Base-by-base conservation (phyloP, 2,329 filamentous ascomycete species). In the Kalaharituber pfeilii region DNA sequence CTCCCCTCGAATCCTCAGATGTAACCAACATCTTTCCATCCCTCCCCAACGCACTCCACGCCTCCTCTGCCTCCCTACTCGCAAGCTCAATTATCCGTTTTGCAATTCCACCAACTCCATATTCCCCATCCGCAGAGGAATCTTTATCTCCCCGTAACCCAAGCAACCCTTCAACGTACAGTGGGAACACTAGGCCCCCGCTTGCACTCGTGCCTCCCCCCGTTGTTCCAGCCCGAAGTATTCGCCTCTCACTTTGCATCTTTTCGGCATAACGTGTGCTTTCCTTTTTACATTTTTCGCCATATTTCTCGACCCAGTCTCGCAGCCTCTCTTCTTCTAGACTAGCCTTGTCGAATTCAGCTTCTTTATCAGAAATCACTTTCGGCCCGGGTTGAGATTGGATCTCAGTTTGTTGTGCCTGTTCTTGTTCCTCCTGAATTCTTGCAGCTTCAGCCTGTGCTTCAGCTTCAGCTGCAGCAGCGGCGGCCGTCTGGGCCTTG, bases 301-400 rank as follows among this genome's bases (percentile, higher is more conserved):
- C 81, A 68, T 89, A 72, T 65, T 87, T 91, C 59, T 96, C 89
- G 63, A 94, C 86, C n/a, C 86, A 83, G 63, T 87, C 82, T 66
- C 95, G 86, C 15, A 96, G 76, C 64, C 94, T 86, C 59, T 73
- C 80, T 66, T 95, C 91, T 51, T 27, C 57, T 49, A 54, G 57
- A 18, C 57, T 51, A 54, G 57, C 56, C 53, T 57, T 57, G 22
- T 60, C 54, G 27, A 56, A 49, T 59, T 57, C 60, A 39, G 33
- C 50, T 20, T n/a, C 24, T 24, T 28, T 18, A n/a, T n/a, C n/a
- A n/a, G n/a, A n/a, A 13, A 39, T 18, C 7, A 9, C 33, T 18
- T 39, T 13, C 33, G 15, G 13, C 33, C 4, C 4, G 42, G 42
- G 15, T 47, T 39, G 33, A 3, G 13, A 15, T 18, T 39, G 13